These are phyloP conservation scores for Neopestalotiopsis rosae DNA, from an alignment of 2,329 filamentous ascomycete species.

Conservation along the genomic window DNA sequence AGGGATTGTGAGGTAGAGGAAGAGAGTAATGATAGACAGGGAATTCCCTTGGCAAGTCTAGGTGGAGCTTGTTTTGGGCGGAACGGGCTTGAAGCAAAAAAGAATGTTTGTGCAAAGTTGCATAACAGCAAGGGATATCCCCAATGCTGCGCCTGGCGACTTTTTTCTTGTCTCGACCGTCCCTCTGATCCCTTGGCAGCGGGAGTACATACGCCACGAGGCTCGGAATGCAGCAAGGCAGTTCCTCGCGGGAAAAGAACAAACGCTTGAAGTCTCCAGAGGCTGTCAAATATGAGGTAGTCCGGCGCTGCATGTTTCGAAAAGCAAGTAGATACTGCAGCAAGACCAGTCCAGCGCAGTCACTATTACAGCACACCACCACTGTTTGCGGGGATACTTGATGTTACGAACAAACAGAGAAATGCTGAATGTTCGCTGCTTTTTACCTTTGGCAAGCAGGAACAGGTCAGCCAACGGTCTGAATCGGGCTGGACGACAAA, in stretches of 20 bases:
- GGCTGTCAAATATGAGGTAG: slow-evolving; percentile 4
- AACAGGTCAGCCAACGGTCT: not conserved
- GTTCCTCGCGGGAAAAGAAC: slow-evolving; percentile 9
- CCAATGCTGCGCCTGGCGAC: slow-evolving; percentile 24
- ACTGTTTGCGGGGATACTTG: not conserved
- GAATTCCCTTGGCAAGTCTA: slow-evolving; percentile 17
- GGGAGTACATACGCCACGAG: slow-evolving; percentile 23
- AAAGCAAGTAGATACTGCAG: not conserved
- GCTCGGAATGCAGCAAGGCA: slow-evolving; percentile 15
- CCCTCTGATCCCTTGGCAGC: slow-evolving; percentile 28
- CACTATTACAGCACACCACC: not conserved
- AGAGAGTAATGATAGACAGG: slow-evolving; percentile 20
- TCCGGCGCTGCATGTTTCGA: not conserved
- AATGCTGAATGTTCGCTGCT: too few species aligned
- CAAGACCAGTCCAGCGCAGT: not conserved
- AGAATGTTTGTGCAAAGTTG: slow-evolving; percentile 33
- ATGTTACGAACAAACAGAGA: not conserved
- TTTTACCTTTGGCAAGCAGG: not conserved
- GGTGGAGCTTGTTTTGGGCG: not conserved
- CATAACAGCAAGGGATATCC: slow-evolving; percentile 38
- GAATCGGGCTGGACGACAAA: slow-evolving; percentile 19
- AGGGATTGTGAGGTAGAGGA: slow-evolving; percentile 10
- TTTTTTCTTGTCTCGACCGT: slow-evolving; percentile 28
- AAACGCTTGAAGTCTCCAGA: slow-evolving; percentile 3
- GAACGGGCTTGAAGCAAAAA: slow-evolving; percentile 28